Evolutionary conservation across 2,329 filamentous ascomycete species (phyloP), one percentile per base, ranked within the genome.

Genomic region (Fusarium kyushuense): DNA sequence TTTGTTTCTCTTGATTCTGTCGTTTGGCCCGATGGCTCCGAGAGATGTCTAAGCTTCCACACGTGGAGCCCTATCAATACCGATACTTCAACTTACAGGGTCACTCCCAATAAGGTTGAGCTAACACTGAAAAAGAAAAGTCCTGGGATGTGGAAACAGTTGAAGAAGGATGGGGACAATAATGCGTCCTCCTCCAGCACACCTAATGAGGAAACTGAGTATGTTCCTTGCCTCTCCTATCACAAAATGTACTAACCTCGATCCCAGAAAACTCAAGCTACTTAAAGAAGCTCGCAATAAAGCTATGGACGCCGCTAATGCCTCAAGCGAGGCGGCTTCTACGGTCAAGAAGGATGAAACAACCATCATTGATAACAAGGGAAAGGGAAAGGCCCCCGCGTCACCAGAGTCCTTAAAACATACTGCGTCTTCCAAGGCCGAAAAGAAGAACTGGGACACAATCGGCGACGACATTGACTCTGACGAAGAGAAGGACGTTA

Each of bases 401-500:
- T 17, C 54, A 8, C 23, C 62, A 17, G 30, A 56, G 14, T 49
- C 64, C 16, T 92, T 91, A 0, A 80, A 84, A 0, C 97, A 98
- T 76, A 95, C 96, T 1, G 95, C 94, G 0, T 97, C 94, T 1
- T 96, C 95, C 14, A 90, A 89, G 65, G 85, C 81, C 2, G 95
- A 94, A 0, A 88, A 92, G 5, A 97, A 97, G 80, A 87, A 99
- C 79, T 99, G 96, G 96, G 96, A 99, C 76, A 92, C 89, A 65
- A 76, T 97, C 3, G 89, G 74, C 0, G 78, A 75, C 1, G 82
- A 83, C 0, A 84, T 86, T 2, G 84, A 88, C 1, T 89, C 88
- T 12, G 84, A 86, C 0, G 84, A 87, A 1, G 81, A 86, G 14
- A 84, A 86, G 63, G 87, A 91, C 29, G 89, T 94, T 11, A 91